Conservation (phyloP, 371 early-diverging fungal genomes). For the Synchytrium microbalum region DNA sequence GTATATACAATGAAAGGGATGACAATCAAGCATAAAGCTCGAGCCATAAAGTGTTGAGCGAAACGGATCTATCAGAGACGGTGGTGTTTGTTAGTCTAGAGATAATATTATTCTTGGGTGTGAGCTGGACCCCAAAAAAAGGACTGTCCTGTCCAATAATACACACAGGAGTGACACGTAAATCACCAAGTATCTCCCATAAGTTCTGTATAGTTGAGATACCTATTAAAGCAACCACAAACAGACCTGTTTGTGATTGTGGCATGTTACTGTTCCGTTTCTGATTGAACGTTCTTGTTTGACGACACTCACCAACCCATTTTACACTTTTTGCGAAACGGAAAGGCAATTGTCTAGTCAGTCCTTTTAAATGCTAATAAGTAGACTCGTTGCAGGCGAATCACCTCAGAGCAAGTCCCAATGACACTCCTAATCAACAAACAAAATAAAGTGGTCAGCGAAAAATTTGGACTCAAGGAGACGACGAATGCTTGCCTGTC, state of each 20-base stretch:
- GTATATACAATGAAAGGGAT: conserved; percentile 78
- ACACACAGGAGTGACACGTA: conserved; percentile 58
- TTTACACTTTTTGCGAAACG: conserved; percentile 27
- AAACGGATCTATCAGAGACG: conserved; percentile 39
- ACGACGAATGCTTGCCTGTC: conserved; percentile 14
- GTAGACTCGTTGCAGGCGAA: no score
- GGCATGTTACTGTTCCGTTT: no score
- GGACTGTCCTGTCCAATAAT: neutral
- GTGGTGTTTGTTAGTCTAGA: neutral
- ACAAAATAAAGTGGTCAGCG: neutral
- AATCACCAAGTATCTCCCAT: conserved; percentile 77
- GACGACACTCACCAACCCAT: conserved; percentile 36
- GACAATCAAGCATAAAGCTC: conserved; percentile 60
- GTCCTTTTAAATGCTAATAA: no score
- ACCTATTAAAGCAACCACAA: conserved; percentile 79
- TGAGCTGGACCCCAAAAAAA: neutral
- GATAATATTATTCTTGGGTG: neutral
- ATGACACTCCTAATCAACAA: conserved; percentile 20
- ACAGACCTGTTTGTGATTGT: conserved; percentile 66
- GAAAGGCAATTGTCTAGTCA: no score
- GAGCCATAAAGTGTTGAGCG: conserved; percentile 33
- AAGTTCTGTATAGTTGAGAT: conserved; percentile 74
- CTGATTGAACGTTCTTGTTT: no score
- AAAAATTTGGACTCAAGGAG: neutral
- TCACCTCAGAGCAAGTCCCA: conserved; percentile 33